phyloP scores from a whole-genome alignment of 148 eudicot species.

The Camellia sinensis region DNA sequence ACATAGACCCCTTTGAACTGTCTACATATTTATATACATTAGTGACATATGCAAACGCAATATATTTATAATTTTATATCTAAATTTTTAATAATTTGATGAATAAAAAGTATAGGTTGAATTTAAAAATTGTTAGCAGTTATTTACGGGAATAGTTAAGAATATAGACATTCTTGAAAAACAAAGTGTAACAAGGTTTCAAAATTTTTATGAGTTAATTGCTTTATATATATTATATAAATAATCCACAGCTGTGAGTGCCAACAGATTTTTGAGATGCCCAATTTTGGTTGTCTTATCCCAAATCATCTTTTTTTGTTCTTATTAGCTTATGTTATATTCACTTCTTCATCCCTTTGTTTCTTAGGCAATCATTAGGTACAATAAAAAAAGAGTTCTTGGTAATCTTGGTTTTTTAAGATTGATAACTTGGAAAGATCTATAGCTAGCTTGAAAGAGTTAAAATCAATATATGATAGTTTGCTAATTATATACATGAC shows the following conservation, averaged over 20 bases:
- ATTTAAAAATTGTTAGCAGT: no score
- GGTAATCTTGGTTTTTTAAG: neutral
- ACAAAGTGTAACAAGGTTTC: no score
- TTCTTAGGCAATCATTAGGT: conserved; percentile 9
- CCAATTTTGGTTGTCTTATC: neutral
- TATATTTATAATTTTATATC: no score
- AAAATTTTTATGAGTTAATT: no score
- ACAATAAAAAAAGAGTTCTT: neutral
- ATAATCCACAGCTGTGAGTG: neutral
- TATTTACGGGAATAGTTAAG: no score
- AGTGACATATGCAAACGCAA: no score
- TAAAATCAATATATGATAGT: neutral
- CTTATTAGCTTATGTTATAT: neutral
- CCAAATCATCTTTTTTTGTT: neutral
- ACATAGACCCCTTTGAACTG: neutral
- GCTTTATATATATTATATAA: no score
- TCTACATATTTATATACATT: neutral
- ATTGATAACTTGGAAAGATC: neutral
- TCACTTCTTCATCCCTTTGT: neutral
- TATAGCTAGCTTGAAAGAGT: neutral
- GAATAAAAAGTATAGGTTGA: no score
- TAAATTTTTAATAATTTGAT: no score
- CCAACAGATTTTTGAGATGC: neutral
- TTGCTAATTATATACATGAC: no score
- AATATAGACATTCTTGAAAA: no score